Conservation (phyloP, 768 basidiomycete species). For the Auriscalpium orientale region DNA sequence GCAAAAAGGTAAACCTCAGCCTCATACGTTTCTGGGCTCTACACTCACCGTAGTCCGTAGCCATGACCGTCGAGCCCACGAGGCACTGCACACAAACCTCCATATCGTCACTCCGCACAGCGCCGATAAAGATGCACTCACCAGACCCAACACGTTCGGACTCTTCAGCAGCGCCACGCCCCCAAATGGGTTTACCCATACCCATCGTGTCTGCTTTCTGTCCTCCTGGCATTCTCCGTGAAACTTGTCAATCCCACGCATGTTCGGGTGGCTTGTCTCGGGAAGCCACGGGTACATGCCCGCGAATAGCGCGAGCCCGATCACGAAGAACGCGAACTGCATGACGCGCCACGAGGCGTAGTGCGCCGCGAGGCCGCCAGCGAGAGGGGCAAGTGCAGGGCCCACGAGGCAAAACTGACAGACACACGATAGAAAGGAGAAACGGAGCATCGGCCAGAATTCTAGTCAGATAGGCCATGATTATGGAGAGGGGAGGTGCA, state of each 20-base stretch:
- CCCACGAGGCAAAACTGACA: conserved; percentile 46
- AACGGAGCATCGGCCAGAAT: no score
- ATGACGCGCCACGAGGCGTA: conserved; percentile 63
- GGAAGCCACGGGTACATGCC: conserved; percentile 43
- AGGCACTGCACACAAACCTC: conserved; percentile 32
- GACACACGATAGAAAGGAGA: no score
- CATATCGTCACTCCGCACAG: background rate
- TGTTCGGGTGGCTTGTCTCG: conserved; percentile 59
- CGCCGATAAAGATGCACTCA: conserved; percentile 23
- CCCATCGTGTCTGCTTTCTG: conserved; percentile 14
- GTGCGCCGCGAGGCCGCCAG: conserved; percentile 48
- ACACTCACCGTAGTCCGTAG: conserved; percentile 29
- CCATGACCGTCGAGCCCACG: conserved; percentile 26
- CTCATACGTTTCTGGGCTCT: no score
- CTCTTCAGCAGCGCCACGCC: conserved; percentile 46
- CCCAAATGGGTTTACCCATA: conserved; percentile 53
- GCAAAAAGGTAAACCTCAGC: no score
- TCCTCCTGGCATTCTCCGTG: conserved; percentile 1
- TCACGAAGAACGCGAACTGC: conserved; percentile 38
- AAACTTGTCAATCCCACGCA: conserved; percentile 44
- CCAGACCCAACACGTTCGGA: conserved; percentile 50
- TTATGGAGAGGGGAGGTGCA: background rate
- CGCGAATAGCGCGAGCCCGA: conserved; percentile 32
- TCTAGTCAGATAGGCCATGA: no score
- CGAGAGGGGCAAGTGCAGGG: conserved; percentile 51